A percentile compares a stretch with the other conserved stretches of the same genome.
These are phyloP conservation scores for Chaetomiaceae sp. DNA, from an alignment of 2,329 filamentous ascomycete species.

Conservation along the genomic window DNA sequence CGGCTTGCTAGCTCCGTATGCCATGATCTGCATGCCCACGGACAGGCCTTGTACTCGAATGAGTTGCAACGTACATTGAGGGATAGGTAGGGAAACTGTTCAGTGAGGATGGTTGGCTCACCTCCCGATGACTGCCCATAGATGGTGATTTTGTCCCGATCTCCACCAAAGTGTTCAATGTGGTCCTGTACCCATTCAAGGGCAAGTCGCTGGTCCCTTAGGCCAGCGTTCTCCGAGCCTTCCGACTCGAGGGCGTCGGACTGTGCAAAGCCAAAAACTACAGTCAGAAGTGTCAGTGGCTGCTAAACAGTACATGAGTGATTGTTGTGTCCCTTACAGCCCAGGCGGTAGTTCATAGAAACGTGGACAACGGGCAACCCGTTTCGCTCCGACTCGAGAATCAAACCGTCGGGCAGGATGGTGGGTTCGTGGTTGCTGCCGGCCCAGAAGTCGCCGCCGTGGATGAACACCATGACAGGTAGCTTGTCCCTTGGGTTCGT, in stretches of 20 bases:
- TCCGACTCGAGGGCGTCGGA: conserved; percentile 23
- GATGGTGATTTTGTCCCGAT: conserved; percentile 20
- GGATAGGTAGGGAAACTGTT: no score
- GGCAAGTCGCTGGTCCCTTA: conserved; percentile 22
- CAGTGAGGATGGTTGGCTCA: not conserved
- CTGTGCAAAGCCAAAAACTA: conserved; percentile 30
- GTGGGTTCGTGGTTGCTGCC: conserved; percentile 5
- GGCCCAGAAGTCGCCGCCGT: conserved; percentile 2
- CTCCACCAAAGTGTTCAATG: conserved; percentile 25
- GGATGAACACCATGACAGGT: conserved; percentile 5
- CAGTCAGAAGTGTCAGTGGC: no score
- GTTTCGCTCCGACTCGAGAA: conserved; percentile 1
- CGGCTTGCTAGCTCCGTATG: conserved; percentile 27
- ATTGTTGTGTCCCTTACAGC: no score
- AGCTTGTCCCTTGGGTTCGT: not conserved
- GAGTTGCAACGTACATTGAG: no score
- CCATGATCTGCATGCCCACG: conserved; percentile 23
- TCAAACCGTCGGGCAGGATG: conserved; percentile 2
- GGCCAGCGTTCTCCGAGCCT: conserved; percentile 26
- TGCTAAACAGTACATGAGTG: no score
- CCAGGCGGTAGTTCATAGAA: conserved; percentile 16
- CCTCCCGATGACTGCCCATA: conserved; percentile 5
- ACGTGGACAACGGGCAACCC: conserved; percentile 1
- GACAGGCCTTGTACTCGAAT: conserved; percentile 1
- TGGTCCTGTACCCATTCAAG: conserved; percentile 28